phyloP scores from a whole-genome alignment of 768 basidiomycete species.

The Collybia sordida region DNA sequence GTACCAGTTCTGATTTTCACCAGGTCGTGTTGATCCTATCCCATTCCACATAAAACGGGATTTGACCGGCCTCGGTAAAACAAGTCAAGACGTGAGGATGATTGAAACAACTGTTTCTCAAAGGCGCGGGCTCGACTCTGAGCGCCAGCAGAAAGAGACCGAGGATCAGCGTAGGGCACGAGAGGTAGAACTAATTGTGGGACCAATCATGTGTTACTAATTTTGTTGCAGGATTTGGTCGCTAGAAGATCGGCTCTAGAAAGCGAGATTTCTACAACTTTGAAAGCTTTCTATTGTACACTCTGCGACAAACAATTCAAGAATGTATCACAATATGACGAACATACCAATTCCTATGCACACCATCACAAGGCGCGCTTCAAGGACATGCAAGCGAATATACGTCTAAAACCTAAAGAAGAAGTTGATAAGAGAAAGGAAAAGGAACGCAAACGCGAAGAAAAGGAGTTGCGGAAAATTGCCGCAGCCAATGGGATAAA shows the following conservation, averaged over 20 bases:
- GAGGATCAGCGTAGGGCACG: slow-evolving; percentile 72
- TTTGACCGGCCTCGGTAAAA: slow-evolving; percentile 77
- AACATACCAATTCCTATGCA: slow-evolving; percentile 87
- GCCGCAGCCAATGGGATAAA: slow-evolving; percentile 81
- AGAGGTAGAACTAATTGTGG: slow-evolving; percentile 48
- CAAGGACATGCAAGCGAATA: slow-evolving; percentile 78
- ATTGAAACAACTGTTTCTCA: slow-evolving; percentile 85
- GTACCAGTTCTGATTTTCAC: background rate
- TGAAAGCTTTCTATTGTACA: slow-evolving; percentile 76
- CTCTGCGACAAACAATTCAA: slow-evolving; percentile 89
- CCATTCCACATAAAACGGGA: slow-evolving; percentile 82
- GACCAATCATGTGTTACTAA: slow-evolving; percentile 5
- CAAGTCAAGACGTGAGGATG: slow-evolving; percentile 76
- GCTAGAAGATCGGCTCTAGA: slow-evolving; percentile 66
- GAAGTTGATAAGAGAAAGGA: slow-evolving; percentile 77
- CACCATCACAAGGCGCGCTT: slow-evolving; percentile 84
- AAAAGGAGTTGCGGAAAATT: slow-evolving; percentile 81
- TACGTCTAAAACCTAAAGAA: slow-evolving; percentile 61
- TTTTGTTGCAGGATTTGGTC: slow-evolving; percentile 48
- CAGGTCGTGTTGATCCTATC: slow-evolving; percentile 81
- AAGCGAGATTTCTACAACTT: slow-evolving; percentile 64
- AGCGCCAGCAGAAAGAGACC: slow-evolving; percentile 77
- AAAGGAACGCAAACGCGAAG: slow-evolving; percentile 83
- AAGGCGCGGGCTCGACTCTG: slow-evolving; percentile 77
- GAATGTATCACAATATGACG: slow-evolving; percentile 84